Base-by-base conservation (phyloP, 163 green algal species). In the Prototheca cutis region DNA sequence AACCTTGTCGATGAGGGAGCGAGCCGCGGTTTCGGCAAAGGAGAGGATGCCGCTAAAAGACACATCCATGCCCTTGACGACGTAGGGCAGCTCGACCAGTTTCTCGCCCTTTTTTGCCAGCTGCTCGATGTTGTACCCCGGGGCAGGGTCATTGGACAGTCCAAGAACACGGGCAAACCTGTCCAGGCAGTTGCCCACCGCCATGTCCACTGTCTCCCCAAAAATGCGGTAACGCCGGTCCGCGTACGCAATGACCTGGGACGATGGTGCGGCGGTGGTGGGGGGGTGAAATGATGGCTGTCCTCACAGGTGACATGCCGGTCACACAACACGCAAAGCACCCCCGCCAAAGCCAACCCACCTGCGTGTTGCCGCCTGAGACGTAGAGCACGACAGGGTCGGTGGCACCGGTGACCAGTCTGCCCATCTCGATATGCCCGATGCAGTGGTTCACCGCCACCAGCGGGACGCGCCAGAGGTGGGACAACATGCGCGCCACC, bases 41-140 rank as follows among this genome's bases (percentile, higher is more conserved):
- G 56, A 86, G 18, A 96, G 71, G 19, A 96, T 66, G 19, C 89
- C 89, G 8, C 79, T 89, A 55, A 96, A 87, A 5, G 85, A 94
- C 15, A 95, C 84, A 61, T 96, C 89, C 89, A 96, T 96, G 52
- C 89, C 89, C 66, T 96, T 96, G 17, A 95, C 87, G 4, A 80
- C 73, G 63, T 96, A 96, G 0, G 89, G 89, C 48, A 95, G 64
- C 63, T 93, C 80, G 10, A 96, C 59, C 24, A 89, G 84, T 42
- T 82, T 78, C n/a, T n/a, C 78, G 18, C 84, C 86, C 58, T 74
- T 48, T 58, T 87, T 88, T 31, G 83, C 86, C 28, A 90, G 63
- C 73, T 96, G 89, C 78, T 96, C 89, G 54, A 96, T 95, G 81
- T 96, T 95, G 74, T 95, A 95, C 3, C 89, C 89, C 5, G 86